These are phyloP conservation scores for Mycena amicta DNA, from an alignment of 768 basidiomycete species.

Conservation along the genomic window DNA sequence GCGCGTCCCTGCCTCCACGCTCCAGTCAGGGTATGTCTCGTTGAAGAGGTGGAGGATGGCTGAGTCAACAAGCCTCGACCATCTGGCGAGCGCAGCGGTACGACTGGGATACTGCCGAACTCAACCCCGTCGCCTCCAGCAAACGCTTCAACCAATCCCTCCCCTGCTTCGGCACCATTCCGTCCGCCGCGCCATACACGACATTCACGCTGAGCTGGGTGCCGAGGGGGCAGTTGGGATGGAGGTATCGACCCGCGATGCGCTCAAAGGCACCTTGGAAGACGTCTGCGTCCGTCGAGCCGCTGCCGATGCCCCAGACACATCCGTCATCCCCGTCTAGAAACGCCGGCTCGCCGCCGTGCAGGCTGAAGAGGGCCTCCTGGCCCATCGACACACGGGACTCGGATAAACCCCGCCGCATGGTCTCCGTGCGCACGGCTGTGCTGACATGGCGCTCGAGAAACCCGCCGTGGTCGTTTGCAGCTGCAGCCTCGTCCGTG, in stretches of 20 bases:
- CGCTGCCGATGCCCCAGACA: slow-evolving; percentile 20
- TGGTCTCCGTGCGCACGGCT: neutral
- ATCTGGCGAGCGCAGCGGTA: neutral
- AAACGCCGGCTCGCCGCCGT: slow-evolving; percentile 1
- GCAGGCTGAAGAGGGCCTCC: slow-evolving; percentile 15
- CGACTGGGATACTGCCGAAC: neutral
- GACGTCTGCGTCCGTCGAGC: slow-evolving; percentile 2
- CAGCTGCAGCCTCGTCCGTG: slow-evolving; percentile 4
- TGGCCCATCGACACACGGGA: slow-evolving; percentile 16
- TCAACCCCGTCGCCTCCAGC: slow-evolving; percentile 4
- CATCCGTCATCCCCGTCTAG: neutral
- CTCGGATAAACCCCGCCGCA: slow-evolving; percentile 6
- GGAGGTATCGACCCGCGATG: slow-evolving; percentile 4
- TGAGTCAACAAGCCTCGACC: neutral
- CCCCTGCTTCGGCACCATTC: slow-evolving; percentile 15
- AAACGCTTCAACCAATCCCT: slow-evolving; percentile 10
- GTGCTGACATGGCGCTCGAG: slow-evolving; percentile 6
- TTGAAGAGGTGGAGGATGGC: neutral
- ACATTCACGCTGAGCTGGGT: slow-evolving; percentile 8
- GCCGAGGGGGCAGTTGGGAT: neutral
- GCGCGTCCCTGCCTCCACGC: neutral
- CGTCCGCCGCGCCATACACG: slow-evolving; percentile 17
- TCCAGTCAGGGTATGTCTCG: neutral
- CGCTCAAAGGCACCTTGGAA: slow-evolving; percentile 8
- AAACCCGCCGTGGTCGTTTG: slow-evolving; percentile 9